Evolutionary conservation across 2,329 filamentous ascomycete genomes (phyloP).

Genomic region (Arthrobotrys conoides): DNA sequence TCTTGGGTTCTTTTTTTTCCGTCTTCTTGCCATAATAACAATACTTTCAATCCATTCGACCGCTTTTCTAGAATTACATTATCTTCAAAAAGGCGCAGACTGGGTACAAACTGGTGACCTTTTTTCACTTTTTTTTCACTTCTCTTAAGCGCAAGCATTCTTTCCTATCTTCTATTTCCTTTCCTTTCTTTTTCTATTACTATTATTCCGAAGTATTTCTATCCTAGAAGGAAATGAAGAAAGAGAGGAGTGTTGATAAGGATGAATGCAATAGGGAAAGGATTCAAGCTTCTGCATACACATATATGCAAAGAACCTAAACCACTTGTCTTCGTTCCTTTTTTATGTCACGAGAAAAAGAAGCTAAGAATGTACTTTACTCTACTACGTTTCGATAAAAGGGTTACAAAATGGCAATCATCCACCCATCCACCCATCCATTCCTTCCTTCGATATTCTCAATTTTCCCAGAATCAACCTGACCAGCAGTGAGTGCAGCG

Average conservation of each 20-base stretch:
- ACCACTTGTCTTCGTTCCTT: background rate
- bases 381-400: background rate
- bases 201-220: background rate
- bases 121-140: background rate
- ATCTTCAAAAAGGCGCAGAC: slow-evolving; percentile 26
- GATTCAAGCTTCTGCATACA: slow-evolving; percentile 13
- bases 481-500: too few relatives aligned
- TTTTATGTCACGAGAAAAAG: slow-evolving; percentile 5
- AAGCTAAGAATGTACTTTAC: slow-evolving; percentile 22
- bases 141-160: slow-evolving; percentile 1
- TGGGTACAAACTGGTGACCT: slow-evolving; percentile 18
- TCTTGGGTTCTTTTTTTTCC: background rate
- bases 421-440: background rate
- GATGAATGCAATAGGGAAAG: slow-evolving; percentile 2
- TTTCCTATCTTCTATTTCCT: background rate
- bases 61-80: slow-evolving; percentile 6
- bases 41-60: background rate
- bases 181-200: background rate
- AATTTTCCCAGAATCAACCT: too few relatives aligned
- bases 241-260: background rate
- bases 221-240: background rate
- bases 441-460: too few relatives aligned
- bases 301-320: background rate
- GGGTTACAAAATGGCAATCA: slow-evolving; percentile 5
- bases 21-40: background rate